A percentile compares a stretch with the other conserved stretches of the same genome.
These are phyloP conservation scores for Allomyces macrogynus DNA, from an alignment of 192 early-diverging fungal genomes.

Conservation along the genomic window DNA sequence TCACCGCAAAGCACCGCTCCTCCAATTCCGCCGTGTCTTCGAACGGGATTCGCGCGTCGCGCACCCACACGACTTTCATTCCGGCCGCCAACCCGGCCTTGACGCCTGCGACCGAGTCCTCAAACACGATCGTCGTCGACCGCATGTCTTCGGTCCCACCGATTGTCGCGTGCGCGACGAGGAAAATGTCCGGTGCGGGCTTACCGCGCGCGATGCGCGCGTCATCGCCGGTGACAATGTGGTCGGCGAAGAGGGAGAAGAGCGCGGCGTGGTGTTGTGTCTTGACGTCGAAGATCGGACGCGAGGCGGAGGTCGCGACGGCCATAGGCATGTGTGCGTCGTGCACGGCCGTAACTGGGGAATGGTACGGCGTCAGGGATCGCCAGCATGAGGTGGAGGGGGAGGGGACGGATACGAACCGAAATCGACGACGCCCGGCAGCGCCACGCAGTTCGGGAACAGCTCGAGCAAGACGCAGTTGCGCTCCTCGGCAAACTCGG, in stretches of 20 bases:
- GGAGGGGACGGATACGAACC: not conserved
- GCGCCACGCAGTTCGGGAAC: not conserved
- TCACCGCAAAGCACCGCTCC: not conserved
- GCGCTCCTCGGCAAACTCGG: not conserved
- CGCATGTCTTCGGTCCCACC: slow-evolving; percentile 3
- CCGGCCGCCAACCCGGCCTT: slow-evolving; percentile 20
- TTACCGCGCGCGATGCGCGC: slow-evolving; percentile 18
- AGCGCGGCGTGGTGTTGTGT: slow-evolving; percentile 19
- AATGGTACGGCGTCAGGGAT: slow-evolving; percentile 2
- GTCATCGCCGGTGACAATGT: slow-evolving; percentile 25
- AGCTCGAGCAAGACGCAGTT: not conserved
- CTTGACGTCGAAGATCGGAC: slow-evolving; percentile 16
- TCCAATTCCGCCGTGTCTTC: not conserved
- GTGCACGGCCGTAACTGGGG: slow-evolving; percentile 20
- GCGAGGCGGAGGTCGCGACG: slow-evolving; percentile 22
- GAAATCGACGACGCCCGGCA: not conserved
- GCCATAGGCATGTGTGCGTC: slow-evolving; percentile 19
- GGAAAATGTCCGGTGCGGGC: slow-evolving; percentile 30
- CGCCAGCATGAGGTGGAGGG: slow-evolving; percentile 13
- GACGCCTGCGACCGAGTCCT: slow-evolving; percentile 22
- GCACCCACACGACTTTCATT: slow-evolving; percentile 28
- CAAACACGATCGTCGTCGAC: slow-evolving; percentile 22
- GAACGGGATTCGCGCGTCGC: not conserved
- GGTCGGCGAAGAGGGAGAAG: slow-evolving; percentile 23
- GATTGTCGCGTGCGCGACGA: slow-evolving; percentile 12